Base-by-base conservation (phyloP, 2,329 filamentous ascomycete genomes). In the Coniochaeta ligniaria region DNA sequence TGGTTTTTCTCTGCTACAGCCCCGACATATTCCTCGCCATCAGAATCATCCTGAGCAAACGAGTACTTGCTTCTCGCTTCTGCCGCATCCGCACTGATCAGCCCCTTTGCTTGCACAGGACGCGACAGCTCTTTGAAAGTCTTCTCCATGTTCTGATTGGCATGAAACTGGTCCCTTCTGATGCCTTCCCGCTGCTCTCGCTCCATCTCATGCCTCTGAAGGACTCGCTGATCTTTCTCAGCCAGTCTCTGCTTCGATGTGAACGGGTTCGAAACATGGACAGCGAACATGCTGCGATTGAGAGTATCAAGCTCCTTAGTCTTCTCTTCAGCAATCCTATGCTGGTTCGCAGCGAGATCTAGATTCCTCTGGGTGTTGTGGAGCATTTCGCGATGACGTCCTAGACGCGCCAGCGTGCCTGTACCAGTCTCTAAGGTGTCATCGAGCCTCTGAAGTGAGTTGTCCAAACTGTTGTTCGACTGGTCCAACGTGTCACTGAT, bases 271-370 rank as follows among this genome's bases (percentile, higher is more conserved):
- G 80, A 80, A 28, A 93, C 87, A 69, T 92, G 89, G 24, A 93
- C 84, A 6, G 91, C 90, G 70, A 96, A 96, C 92, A 97, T 96
- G 77, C 88, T 92, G 64, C 89, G 82, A 74, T 97, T 96, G 57
- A 96, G 79, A 1, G 85, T 91, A 77, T 94, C 94, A 41, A 97
- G 78, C 70, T 96, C 92, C 56, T 86, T 84, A 1, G 92, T 89
- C 67, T 91, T 90, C 66, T 93, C 91, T 66, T 92, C 87, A 0
- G 91, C 90, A 62, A 90, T 78, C 61, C 86, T 84, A 67, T 90
- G 91, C 71, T 92, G 87, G 64, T 88, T 88, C n/a, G 84, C 77
- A 4, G 92, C 89, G 65, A 91, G 80, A 67, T 96, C 91, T 61
- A 97, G 81, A 68, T 94, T 92, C 73, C 85, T 85, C 73, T 96